Base-by-base conservation (phyloP, 2,329 filamentous ascomycete genomes). In the Neonectria neomacrospora region DNA sequence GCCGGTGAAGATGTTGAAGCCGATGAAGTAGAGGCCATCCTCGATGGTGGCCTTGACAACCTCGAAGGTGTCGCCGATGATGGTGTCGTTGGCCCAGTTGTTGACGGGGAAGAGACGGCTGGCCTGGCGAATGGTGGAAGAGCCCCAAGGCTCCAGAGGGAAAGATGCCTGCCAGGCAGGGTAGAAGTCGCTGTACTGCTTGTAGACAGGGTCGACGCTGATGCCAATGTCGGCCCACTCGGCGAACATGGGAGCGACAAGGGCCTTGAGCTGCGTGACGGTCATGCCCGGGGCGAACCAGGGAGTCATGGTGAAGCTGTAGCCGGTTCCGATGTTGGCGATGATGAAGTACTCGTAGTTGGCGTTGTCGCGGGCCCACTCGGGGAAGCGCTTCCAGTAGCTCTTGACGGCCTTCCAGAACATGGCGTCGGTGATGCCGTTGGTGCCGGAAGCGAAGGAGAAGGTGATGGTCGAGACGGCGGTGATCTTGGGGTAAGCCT, bases 201-300 rank as follows among this genome's bases (percentile, higher is more conserved):
- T 51, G 56, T 70, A 76, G 12, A 58, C 64, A 11, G 71, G 66
- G 12, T 71, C 70, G 26, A 74, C 57, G 26, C 41, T 56, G 51
- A 78, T 62, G 4, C 78, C 78, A 3, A 76, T 62, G 8, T 61
- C 63, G 23, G 72, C 66, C 16, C 80, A 74, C 28, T 73, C 66
- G 28, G 73, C 71, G 50, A 77, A 70, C 5, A 81, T 68, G 4
- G 79, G 79, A 48, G 78, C 74, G 20, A 79, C 71, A 53, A 81
- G 78, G 5, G 58, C 45, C 58, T 67, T 65, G 28, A 67, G 48
- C 54, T 53, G 32, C 1, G 39, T 42, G 10, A 37, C 50, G 0
- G 54, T 66, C 30, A 63, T 57, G 10, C 61, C 58, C n/a, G 67
- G 67, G 62, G 71, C 73, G 50, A 72, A 74, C 73, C 72, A 74